Conservation (phyloP, 140 eudicot species). For the Eryngium alpinum region DNA sequence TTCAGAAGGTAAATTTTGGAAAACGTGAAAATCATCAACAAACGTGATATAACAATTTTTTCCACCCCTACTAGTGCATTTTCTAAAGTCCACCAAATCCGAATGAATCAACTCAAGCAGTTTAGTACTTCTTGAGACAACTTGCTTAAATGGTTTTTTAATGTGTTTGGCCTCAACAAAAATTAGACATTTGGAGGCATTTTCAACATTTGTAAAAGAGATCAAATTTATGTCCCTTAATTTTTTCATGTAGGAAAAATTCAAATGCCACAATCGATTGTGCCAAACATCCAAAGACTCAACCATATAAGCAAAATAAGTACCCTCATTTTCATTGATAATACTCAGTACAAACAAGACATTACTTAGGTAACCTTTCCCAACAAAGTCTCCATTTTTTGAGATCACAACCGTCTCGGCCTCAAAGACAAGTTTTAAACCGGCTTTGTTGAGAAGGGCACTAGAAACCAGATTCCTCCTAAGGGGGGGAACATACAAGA, state of each 20-base stretch:
- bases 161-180: neutral
- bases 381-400: neutral
- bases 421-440: too few relatives aligned
- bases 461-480: too few relatives aligned
- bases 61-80: neutral
- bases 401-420: too few relatives aligned
- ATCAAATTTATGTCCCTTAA: neutral
- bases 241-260: too few relatives aligned
- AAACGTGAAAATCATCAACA: neutral
- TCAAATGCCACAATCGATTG: too few relatives aligned
- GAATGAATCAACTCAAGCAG: neutral
- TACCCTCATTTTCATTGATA: too few relatives aligned
- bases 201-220: too few relatives aligned
- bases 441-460: too few relatives aligned
- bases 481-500: too few relatives aligned
- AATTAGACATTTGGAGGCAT: neutral
- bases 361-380: neutral
- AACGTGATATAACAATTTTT: neutral
- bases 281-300: too few relatives aligned
- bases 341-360: neutral
- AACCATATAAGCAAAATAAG: too few relatives aligned
- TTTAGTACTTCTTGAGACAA: neutral
- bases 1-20: neutral
- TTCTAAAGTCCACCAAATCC: neutral
- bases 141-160: neutral